Conservation (phyloP, 306 rosid species). For the Quillaja saponaria region DNA sequence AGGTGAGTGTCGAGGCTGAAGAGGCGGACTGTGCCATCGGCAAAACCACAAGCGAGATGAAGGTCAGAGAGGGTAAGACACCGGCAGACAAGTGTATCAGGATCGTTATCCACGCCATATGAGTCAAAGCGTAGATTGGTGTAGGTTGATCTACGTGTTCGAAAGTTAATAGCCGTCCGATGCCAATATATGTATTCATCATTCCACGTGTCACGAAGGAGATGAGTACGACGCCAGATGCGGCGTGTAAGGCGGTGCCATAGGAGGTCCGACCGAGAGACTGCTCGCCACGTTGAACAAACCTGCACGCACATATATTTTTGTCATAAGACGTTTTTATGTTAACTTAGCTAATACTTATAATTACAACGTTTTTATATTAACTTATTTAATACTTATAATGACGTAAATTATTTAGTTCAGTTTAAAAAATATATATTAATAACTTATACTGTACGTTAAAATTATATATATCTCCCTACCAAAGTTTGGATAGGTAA, state of each 20-base stretch:
- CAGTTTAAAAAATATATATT: too few relatives aligned
- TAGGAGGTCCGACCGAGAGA: conserved; percentile 60
- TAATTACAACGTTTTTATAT: too few relatives aligned
- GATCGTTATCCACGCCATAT: conserved; percentile 38
- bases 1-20: conserved; percentile 44
- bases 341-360: too few relatives aligned
- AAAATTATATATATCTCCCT: too few relatives aligned
- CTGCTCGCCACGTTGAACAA: conserved; percentile 80
- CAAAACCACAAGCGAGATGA: conserved; percentile 74
- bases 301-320: conserved; percentile 48
- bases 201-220: conserved; percentile 55
- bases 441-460: too few relatives aligned
- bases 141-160: conserved; percentile 2
- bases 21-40: conserved; percentile 77
- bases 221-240: conserved; percentile 67
- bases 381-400: too few relatives aligned
- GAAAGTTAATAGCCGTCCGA: conserved; percentile 62
- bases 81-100: conserved; percentile 52
- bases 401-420: too few relatives aligned
- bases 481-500: too few relatives aligned
- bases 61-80: conserved; percentile 68
- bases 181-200: conserved; percentile 71
- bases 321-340: not conserved
- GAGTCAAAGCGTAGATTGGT: conserved; percentile 43
- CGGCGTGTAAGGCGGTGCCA: conserved; percentile 58